These are phyloP conservation scores for Stentor roeselii DNA, from an alignment of 73 alveolate genomes.

Conservation along the genomic window DNA sequence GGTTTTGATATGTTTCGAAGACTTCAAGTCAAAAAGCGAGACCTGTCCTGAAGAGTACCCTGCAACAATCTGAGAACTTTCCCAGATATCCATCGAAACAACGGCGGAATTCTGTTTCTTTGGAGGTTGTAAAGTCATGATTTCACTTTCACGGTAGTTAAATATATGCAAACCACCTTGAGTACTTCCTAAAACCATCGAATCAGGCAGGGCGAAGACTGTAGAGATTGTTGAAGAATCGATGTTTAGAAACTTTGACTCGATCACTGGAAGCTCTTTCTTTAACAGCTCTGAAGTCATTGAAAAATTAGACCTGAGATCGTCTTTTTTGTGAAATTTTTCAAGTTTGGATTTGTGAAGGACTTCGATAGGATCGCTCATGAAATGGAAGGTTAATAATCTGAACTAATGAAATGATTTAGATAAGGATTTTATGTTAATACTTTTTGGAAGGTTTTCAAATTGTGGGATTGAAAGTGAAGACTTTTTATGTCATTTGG, in stretches of 20 bases:
- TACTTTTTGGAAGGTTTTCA: no score
- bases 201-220: background rate
- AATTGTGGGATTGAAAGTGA: no score
- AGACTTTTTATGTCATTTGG: no score
- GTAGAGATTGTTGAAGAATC: background rate
- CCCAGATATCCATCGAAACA: background rate
- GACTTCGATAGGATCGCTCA: background rate
- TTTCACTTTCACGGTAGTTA: background rate
- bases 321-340: background rate
- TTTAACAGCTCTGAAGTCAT: background rate
- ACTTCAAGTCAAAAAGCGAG: background rate
- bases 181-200: background rate
- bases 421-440: no score
- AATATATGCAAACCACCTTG: background rate
- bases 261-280: background rate
- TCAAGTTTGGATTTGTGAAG: background rate
- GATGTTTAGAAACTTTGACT: background rate
- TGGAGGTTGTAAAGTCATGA: background rate
- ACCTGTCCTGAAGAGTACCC: background rate
- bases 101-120: background rate
- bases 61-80: background rate
- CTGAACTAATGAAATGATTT: no score
- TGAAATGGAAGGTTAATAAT: no score
- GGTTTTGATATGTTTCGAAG: background rate
- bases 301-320: background rate